Base-by-base conservation (phyloP, 495 filamentous ascomycete genomes). In the Articulospora tetracladia region DNA sequence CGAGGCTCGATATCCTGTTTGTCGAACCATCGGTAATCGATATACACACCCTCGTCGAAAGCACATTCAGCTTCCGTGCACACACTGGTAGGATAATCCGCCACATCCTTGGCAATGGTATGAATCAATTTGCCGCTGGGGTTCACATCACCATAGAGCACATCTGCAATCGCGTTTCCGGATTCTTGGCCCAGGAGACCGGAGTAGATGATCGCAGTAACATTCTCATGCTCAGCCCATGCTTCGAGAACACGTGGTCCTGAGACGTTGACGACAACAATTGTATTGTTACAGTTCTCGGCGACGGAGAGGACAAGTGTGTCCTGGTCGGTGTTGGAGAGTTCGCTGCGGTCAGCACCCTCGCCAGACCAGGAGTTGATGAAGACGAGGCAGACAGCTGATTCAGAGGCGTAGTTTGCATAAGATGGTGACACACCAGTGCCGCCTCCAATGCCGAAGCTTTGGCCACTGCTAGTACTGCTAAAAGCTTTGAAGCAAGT, bases 11-110 rank as follows among this genome's bases (percentile, higher is more conserved):
- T 76, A 34, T 79, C 76, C 73, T 86, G 86, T 7, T 39, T 39
- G 78, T 98, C 93, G 48, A 97, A 88, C 57, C 82, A 77, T 51
- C 92, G 88, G 73, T 98, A 98, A 74, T 97, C 93, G 72, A 96
- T 93, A 74, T 93, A 93, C 25, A 87, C 78, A 41, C 92, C 93
- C 65, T 96, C 92, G 22, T 79, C 77, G 70, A 91, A 96, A 70
- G 91, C 76, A 27, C 84, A 73, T 71, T 98, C 93, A 10, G 92
- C 91, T 1, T 4, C 3, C n/a, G 1, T 6, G 23, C 19, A 25
- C 26, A 59, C 23, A 23, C 86, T 79, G 22, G 61, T 86, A 57
- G 89, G 87, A 73, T 95, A 96, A 25, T 97, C 66, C 57, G 90
- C 80, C 26, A 80, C 77, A 28, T 91, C 91, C 61, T 80, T 81